Conservation (phyloP, 495 filamentous ascomycete species). For the Lentithecium fluviatile region DNA sequence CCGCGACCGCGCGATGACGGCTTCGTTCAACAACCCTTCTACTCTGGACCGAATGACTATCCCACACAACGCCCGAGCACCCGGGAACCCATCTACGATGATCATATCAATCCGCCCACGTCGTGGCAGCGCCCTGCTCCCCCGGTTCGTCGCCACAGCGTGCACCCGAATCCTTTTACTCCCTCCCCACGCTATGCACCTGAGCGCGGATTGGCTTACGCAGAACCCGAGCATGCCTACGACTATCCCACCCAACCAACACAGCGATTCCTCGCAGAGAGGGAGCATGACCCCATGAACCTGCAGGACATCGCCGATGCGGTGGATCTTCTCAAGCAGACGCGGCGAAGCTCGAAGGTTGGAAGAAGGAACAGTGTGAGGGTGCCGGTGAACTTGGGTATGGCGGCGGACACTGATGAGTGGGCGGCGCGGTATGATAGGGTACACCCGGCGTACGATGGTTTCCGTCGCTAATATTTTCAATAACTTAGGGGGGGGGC, state of each 20-base stretch:
- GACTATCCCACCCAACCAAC: not conserved
- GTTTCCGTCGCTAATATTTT: too few species aligned
- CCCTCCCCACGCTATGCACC: slow-evolving; percentile 1
- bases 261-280: too few species aligned
- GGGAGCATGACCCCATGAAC: not conserved
- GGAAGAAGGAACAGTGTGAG: too few species aligned
- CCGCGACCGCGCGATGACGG: too few species aligned
- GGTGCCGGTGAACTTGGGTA: too few species aligned
- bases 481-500: too few species aligned
- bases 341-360: too few species aligned
- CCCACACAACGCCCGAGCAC: not conserved
- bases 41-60: too few species aligned
- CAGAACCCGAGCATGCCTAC: not conserved
- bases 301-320: not conserved
- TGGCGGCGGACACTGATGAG: too few species aligned
- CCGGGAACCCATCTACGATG: not conserved
- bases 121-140: not conserved
- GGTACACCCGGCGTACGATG: too few species aligned
- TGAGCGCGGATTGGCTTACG: not conserved
- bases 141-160: not conserved
- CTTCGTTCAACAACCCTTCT: too few species aligned
- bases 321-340: not conserved
- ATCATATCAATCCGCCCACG: not conserved
- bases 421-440: too few species aligned
- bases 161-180: not conserved